Evolutionary conservation across 1,284 basidiomycete genomes (phyloP), one percentile per base, ranked within the genome.

Genomic region (Rhizoctonia solani): DNA sequence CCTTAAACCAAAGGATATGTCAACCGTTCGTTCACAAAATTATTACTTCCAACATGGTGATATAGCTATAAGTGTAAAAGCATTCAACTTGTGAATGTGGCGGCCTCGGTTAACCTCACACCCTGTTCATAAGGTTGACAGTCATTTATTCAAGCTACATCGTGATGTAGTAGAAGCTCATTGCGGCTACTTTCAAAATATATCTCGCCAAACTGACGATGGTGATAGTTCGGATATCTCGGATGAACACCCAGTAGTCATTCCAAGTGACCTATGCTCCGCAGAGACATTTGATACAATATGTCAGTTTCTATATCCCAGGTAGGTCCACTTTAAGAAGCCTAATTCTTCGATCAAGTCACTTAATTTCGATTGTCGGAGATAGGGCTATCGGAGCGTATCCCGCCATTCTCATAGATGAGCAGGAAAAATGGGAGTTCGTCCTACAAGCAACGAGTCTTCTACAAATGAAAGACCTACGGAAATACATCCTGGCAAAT

Each of bases 291-390:
- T 56, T 42, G 19, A 11, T 44, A 56, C 39, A 3, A 44, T 56
- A 2, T 56, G 54, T 19, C 16, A 27, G 39, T 56, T 56, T 27
- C 5, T 56, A 19, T 56, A 56, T 21, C 54, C 54, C 42, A 44
- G 11, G 54, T 56, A 44, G 21, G 37, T 44, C 23, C 21, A 56
- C 8, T 46, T 16, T 39, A 39, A 8, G 8, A 39, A 8, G 16
- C 37, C n/a, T n/a, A n/a, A 39, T 39, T 16, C 37, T 39, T 16
- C 9, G 16, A 16, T 39, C 9, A 37, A 34, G 37, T 8, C 9
- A 8, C 37, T 39, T 21, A 4, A 9, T 14, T 54, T 37, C 29
- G 14, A 19, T 19, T 23, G 53, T 19, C 8, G 9, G 16, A 2
- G 42, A 25, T 46, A 46, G 44, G 5, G 21, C 11, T 14, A 19